Percentiles rank a stretch among this genome's conserved stretches.
These are phyloP conservation scores for Kuraishia borneana DNA, from an alignment of 805 yeast species.

Conservation along the genomic window DNA sequence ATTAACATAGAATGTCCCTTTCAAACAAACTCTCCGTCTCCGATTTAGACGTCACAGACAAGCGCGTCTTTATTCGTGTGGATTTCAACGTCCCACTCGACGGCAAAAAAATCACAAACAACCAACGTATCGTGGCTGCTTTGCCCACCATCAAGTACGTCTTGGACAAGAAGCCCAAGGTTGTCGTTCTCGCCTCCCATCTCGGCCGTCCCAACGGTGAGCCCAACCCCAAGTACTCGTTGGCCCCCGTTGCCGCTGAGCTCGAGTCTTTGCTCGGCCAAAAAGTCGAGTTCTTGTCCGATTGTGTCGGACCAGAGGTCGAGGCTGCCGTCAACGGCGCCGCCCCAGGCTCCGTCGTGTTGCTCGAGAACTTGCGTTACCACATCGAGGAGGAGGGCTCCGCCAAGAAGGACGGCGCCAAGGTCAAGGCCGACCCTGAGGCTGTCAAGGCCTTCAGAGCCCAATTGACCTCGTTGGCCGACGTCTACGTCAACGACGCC, in stretches of 20 bases:
- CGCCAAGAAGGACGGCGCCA: slow-evolving; percentile 82
- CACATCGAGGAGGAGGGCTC: slow-evolving; percentile 97
- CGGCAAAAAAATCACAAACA: slow-evolving; percentile 95
- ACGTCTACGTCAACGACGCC: slow-evolving; percentile 95
- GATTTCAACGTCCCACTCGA: slow-evolving; percentile 94
- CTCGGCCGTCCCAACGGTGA: slow-evolving; percentile 99
- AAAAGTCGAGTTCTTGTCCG: slow-evolving; percentile 72
- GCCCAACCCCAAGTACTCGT: slow-evolving; percentile 72
- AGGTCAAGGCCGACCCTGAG: slow-evolving; percentile 84
- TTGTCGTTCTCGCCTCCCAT: slow-evolving; percentile 89
- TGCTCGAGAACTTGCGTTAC: slow-evolving; percentile 96
- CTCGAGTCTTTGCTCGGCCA: slow-evolving; percentile 65
- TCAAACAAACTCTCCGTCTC: slow-evolving; percentile 87
- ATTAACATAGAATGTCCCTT: slow-evolving; percentile 73
- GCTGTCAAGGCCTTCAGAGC: slow-evolving; percentile 81
- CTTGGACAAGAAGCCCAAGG: slow-evolving; percentile 83
- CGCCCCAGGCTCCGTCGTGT: slow-evolving; percentile 69
- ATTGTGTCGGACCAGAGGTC: slow-evolving; percentile 89
- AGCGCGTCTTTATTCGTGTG: slow-evolving; percentile 98
- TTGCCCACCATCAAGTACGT: slow-evolving; percentile 97
- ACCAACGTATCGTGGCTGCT: slow-evolving; percentile 99
- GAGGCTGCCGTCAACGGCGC: slow-evolving; percentile 69
- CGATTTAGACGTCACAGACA: slow-evolving; percentile 77
- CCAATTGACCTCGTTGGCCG: slow-evolving; percentile 86
- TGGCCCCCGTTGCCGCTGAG: slow-evolving; percentile 90